phyloP scores from a whole-genome alignment of 768 basidiomycete species.

The Plicaturopsis crispa region DNA sequence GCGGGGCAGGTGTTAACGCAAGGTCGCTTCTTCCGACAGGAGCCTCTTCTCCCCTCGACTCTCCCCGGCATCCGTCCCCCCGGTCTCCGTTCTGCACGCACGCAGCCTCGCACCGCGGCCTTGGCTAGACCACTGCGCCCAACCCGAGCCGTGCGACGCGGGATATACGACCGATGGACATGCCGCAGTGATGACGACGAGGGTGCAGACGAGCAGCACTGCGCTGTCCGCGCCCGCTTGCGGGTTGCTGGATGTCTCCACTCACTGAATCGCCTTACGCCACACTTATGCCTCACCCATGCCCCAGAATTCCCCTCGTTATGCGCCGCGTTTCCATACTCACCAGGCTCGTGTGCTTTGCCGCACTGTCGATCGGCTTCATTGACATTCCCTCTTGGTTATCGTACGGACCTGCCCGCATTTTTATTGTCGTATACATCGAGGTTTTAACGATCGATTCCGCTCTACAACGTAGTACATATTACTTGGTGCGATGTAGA shows the following conservation, averaged over 20 bases:
- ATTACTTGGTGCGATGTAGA: no score
- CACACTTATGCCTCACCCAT: slow-evolving; percentile 18
- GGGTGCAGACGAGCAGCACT: slow-evolving; percentile 5
- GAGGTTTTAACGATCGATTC: slow-evolving; percentile 1
- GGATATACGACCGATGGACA: slow-evolving; percentile 16
- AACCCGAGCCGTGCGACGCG: slow-evolving; percentile 11
- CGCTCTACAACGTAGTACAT: no score
- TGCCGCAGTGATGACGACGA: slow-evolving; percentile 7
- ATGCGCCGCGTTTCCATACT: not conserved
- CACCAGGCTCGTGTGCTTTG: not conserved
- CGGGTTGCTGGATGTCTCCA: slow-evolving; percentile 14
- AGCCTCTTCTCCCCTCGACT: slow-evolving; percentile 11
- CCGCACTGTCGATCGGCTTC: slow-evolving; percentile 8
- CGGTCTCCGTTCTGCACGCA: slow-evolving; percentile 17
- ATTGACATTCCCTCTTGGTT: slow-evolving; percentile 3
- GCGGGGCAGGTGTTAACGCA: slow-evolving; percentile 21
- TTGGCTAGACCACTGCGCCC: slow-evolving; percentile 31
- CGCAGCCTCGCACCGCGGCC: slow-evolving; percentile 13
- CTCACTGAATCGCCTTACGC: slow-evolving; percentile 10
- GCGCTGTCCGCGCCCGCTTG: slow-evolving; percentile 16
- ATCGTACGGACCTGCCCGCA: not conserved
- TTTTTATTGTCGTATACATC: slow-evolving; percentile 1
- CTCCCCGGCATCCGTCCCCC: slow-evolving; percentile 9
- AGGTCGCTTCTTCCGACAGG: slow-evolving; percentile 16
- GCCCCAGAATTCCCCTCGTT: slow-evolving; percentile 12